Evolutionary conservation across 306 rosid genomes (phyloP), one percentile per base, ranked within the genome.

Genomic region (Quercus glauca): DNA sequence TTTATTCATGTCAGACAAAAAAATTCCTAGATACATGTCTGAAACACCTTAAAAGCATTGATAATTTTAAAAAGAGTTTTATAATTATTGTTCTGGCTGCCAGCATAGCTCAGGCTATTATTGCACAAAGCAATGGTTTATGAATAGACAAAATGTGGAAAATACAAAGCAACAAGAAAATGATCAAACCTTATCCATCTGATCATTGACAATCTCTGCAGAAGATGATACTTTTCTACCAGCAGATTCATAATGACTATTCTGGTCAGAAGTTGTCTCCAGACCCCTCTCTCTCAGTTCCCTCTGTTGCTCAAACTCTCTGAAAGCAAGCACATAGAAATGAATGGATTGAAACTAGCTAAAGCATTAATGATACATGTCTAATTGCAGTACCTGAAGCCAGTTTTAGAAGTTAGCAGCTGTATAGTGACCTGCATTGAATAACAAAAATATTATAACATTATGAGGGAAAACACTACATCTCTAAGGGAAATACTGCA

Each of bases 221-320:
- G 90, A 85, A 71, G 88, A 85, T 23, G 89, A 84, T 76, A 83
- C 85, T 85, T 78, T 93, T 86, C 94, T 85, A 76, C 91, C 85
- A 55, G 89, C 83, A 67, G 96, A 87, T 82, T 83, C 92, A 76
- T 91, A 90, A 56, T 80, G 90, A 78, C 85, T 81, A 55, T 86
- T 85, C 76, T 88, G 97, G 75, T 89, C 98, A 60, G 98, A 85
- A 65, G 92, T 85, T 63, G 95, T 78, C 79, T 81, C 93, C n/a
- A 93, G 89, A 73, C 98, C 98, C 73, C 83, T 93, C 90, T 96
- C 99, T 83, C 98, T 87, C 74, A 90, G 98, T 87, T 96, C 99
- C 88, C 99, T 93, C 83, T 96, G 99, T 83, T 88, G 99, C 89
- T 96, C 99, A 87, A 96, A 96, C 87, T 96, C 99, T 88, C 99